Base-by-base conservation (phyloP, 176 grass and related monocot species). In the Zoysia pacifica region DNA sequence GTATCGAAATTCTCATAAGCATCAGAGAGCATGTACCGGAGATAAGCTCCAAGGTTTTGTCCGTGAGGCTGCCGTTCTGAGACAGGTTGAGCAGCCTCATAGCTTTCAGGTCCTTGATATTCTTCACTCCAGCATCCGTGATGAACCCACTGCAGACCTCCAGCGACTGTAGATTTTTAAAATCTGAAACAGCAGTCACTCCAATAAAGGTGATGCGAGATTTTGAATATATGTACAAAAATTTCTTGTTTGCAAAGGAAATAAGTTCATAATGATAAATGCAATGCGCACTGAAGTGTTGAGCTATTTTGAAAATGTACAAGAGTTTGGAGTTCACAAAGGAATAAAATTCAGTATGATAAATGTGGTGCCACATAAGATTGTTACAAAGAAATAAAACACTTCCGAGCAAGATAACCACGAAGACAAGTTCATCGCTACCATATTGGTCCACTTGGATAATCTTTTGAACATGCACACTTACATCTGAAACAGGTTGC, bases 31-130 rank as follows among this genome's bases (percentile, higher is more conserved):
- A 9, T 28, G 7, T 84, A 95, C 96, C 90, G 8, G 96, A 95
- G 18, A 99, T 86, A 53, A 99, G 53, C 73, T 99, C 96, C 41
- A 99, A 74, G 19, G 96, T 87, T 67, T 87, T 85, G 75, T 99
- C 96, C 2, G 96, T 93, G 20, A 99, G 93, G 72, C 75, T 81
- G 74, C 84, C 62, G 48, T 99, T 99, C 50, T 99, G 96, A 52
- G 96, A 99, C 11, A 99, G 88, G 73, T 99, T 99, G 13, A 99
- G 84, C 65, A 93, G 60, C 16, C 79, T 91, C 78, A 99, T 79
- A 65, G 84, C 78, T 73, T 83, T 90, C 54, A 95, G 88, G 83
- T 99, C 96, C 77, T 99, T 99, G 78, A 99, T 93, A 55, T 99
- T 99, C 76, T 93, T 99, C 72, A 99, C 96, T 43, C 96, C 96